Base-by-base conservation (phyloP, 2,329 filamentous ascomycete species). In the Ceratocystis eucalypticola region DNA sequence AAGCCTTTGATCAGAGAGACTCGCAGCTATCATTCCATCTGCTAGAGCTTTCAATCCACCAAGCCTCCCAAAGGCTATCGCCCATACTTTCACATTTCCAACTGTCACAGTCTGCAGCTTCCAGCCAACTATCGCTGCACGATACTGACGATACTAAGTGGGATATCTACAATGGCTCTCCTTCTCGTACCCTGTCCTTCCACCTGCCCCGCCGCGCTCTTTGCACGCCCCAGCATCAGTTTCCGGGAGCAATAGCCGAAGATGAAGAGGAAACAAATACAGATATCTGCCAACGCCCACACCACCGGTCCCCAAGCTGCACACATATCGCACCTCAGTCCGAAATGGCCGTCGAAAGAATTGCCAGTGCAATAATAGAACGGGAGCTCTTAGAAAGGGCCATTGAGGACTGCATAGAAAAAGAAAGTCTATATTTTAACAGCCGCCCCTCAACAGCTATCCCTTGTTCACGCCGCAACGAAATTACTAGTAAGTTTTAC, bases 321-420 rank as follows among this genome's bases (percentile, higher is more conserved):
- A 76, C 79, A 5, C 72, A 77, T 66, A 78, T 77, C 8, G 75
- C 80, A 2, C 76, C 80, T 3, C 77, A 77, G 67, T 76, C 82
- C 68, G 80, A 84, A 33, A 72, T 72, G 15, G 80, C 84, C 65
- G 80, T 82, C 62, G 79, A 82, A 69, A 77, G 81, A 53, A 81
- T 85, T 57, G 83, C 82, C 37, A 78, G 75, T 68, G 82, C 81
- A 62, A 80, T 85, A 75, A 74, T 82, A 65, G 84, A 87, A 71
- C 77, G 83, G 69, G 84, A 87, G 66, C 76, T 75, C 66, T 73
- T 85, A 55, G 79, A 87, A 73, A 79, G 79, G 67, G 79, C 84
- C 69, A 85, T 87, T 65, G 81, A 87, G 64, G 79, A 82, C 63
- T 76, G 83, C 25, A 79, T 85, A 28, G 82, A 85, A 75, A 79